Conservation (phyloP, 192 early-diverging fungal genomes). For the Backusella psychrophila region DNA sequence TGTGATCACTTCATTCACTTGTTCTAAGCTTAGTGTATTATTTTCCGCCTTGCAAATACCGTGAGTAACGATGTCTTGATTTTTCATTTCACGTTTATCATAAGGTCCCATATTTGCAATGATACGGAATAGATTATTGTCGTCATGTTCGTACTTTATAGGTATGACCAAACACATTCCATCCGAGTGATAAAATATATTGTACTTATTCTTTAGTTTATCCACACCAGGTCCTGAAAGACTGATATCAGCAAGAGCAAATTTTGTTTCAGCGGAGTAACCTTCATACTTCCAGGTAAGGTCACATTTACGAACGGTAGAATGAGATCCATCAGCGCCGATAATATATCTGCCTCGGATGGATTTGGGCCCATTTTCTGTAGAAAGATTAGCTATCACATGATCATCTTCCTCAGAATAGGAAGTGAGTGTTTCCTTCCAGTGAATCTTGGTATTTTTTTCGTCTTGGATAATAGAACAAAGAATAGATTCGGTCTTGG, state of each 20-base stretch:
- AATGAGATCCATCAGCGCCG: conserved; percentile 33
- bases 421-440: conserved; percentile 8
- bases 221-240: conserved; percentile 17
- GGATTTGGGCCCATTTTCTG: background rate
- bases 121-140: background rate
- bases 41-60: background rate
- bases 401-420: conserved; percentile 18
- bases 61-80: background rate
- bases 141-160: background rate
- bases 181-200: background rate
- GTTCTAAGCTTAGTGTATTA: conserved; percentile 4
- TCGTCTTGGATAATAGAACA: background rate
- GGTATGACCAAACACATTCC: background rate
- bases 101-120: background rate
- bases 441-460: background rate
- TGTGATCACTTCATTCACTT: background rate
- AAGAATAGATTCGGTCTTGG: conserved; percentile 9
- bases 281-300: conserved; percentile 22
- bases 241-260: conserved; percentile 21
- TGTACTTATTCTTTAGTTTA: background rate
- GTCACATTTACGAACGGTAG: conserved; percentile 22
- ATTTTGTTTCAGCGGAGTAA: background rate
- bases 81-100: background rate
- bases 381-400: background rate
- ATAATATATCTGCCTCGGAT: conserved; percentile 16